These are phyloP conservation scores for Vitis hybrid DNA, from an alignment of 177 flowering plant species.

Conservation along the genomic window DNA sequence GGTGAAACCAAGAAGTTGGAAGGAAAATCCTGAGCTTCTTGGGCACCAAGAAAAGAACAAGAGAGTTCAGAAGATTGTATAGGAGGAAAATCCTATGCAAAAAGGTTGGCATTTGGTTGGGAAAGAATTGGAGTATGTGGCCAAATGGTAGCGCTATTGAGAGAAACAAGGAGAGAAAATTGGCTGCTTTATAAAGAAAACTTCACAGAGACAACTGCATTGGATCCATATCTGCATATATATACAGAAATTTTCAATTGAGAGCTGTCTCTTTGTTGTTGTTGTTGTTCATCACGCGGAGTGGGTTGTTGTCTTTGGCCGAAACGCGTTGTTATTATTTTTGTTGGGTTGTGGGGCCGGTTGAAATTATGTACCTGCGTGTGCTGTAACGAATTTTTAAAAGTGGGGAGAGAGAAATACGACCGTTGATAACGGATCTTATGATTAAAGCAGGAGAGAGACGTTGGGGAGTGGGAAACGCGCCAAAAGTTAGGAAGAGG, in stretches of 20 bases:
- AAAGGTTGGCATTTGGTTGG: conserved; percentile 37
- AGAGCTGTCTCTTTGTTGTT: neutral
- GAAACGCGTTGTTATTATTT: conserved; percentile 28
- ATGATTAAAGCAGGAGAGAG: neutral
- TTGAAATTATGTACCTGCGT: neutral
- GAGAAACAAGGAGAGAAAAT: neutral
- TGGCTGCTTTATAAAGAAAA: no score
- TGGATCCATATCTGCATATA: neutral
- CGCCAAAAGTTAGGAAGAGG: conserved; percentile 3
- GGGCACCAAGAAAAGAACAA: conserved; percentile 39
- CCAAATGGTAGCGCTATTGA: neutral
- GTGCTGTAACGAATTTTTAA: neutral
- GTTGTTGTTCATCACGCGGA: conserved; percentile 8
- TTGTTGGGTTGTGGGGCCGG: neutral
- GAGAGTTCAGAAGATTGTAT: conserved; percentile 34
- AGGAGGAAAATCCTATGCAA: conserved; percentile 34
- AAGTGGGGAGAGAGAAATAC: neutral
- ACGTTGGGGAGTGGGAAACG: conserved; percentile 12
- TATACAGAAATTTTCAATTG: no score
- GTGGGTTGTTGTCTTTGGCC: neutral
- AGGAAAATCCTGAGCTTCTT: conserved; percentile 31
- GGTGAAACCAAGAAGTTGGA: conserved; percentile 30
- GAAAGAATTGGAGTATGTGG: conserved; percentile 10
- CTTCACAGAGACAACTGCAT: neutral
- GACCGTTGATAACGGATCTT: conserved; percentile 42